Percentiles rank a stretch among this genome's conserved stretches.
Evolutionary conservation across 495 filamentous ascomycete species (phyloP).

Genomic region (Amniculicola lignicola): DNA sequence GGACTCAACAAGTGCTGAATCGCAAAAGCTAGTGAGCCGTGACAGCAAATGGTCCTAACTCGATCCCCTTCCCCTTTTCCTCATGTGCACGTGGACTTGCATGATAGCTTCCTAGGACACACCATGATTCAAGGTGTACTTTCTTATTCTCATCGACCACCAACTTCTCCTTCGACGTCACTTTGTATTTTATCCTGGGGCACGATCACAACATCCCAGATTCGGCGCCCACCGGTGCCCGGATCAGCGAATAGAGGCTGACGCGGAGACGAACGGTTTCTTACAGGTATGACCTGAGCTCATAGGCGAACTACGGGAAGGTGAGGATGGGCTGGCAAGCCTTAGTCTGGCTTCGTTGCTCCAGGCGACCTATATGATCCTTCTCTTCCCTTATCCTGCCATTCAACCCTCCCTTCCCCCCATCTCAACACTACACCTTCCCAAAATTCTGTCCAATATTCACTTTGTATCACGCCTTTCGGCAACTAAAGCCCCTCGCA

Average conservation of each 20-base stretch:
- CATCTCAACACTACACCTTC: not conserved
- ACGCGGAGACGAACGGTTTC: not conserved
- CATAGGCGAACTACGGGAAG: too few relatives aligned
- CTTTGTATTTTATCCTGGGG: not conserved
- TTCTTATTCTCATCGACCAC: not conserved
- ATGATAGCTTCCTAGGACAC: constrained; percentile 5
- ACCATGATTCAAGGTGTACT: constrained; percentile 2
- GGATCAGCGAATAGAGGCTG: constrained; percentile 20
- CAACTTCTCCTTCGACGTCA: constrained; percentile 19
- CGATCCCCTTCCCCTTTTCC: not conserved
- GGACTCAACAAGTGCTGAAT: constrained; percentile 7
- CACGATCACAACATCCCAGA: constrained; percentile 19
- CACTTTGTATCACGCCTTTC: too few relatives aligned
- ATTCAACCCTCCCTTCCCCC: not conserved
- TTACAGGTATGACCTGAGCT: too few relatives aligned
- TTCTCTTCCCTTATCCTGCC: not conserved
- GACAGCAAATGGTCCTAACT: not conserved
- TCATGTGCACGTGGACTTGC: constrained; percentile 14
- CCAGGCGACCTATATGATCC: constrained; percentile 6
- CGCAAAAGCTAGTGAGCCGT: constrained; percentile 1
- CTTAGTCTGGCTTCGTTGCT: constrained; percentile 1
- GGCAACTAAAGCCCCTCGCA: not conserved
- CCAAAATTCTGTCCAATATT: too few relatives aligned
- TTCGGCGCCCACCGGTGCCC: constrained; percentile 1
- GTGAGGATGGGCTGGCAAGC: not conserved